Base-by-base conservation (phyloP, 108 stramenopile genomes). In the Nitzschia putrida region DNA sequence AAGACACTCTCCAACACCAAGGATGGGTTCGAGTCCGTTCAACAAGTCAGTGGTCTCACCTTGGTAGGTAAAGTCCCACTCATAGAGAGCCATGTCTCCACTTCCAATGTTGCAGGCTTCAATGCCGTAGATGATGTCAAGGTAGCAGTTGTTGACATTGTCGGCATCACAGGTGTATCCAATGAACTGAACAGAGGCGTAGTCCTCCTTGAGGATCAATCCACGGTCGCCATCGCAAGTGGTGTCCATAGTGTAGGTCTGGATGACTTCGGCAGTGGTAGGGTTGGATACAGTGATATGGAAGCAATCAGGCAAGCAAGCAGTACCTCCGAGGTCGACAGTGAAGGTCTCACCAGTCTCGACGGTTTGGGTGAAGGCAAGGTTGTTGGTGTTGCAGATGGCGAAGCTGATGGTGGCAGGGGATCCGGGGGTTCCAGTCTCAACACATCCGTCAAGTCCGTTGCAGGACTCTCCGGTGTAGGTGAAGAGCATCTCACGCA, bases 161-260 rank as follows among this genome's bases (percentile, higher is more conserved):
- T n/a, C 22, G 9, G 24, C 59, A 57, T 25, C 40, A 41, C 74
- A 74, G n/a, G 29, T 61, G 74, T 74, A 74, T 25, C 74, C 74
- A n/a, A 59, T 37, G 40, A 56, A 74, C 11, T 67, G 51, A 25
- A 74, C 25, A 21, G 66, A 44, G 37, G 58, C 74, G 41, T 68
- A 74, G 40, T 40, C 13, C 7, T 61, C 59, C 25, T 45, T 13
- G 59, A 74, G 53, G 21, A 45, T 37, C 18, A 74, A 25, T 52
- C 59, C 58, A 23, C 74, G 37, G 20, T 53, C 61, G 40, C 64
- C 72, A 55, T 74, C 74, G 40, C 74, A 74, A 8, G 54, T 43
- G 16, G 74, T 22, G 41, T 74, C 59, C 13, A 74, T 60, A 2
- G 21, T 61, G 51, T 68, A 51, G 41, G 57, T 38, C 41, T 74